phyloP scores from a whole-genome alignment of 257 asterid genomes.

The Nicotiana noctiflora region DNA sequence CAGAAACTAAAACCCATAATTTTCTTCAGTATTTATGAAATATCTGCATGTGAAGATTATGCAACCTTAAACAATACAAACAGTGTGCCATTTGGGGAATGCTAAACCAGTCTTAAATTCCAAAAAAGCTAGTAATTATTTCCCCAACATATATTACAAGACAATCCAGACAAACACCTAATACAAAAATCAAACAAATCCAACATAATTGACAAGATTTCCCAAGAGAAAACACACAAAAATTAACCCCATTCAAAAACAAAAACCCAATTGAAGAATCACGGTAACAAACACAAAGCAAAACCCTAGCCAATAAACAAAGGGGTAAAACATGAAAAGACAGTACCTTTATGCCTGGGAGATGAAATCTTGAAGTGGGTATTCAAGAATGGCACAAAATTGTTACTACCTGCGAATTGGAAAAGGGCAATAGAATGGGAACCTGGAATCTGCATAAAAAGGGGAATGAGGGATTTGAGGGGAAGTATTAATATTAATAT shows the following conservation, averaged over 20 bases:
- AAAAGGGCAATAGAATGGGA: neutral
- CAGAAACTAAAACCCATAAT: neutral
- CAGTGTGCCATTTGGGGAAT: slow-evolving; percentile 2
- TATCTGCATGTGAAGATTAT: neutral
- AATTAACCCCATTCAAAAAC: neutral
- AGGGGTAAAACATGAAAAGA: neutral
- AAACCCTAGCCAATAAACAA: neutral
- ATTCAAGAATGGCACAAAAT: neutral
- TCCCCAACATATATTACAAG: neutral
- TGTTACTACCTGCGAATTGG: neutral
- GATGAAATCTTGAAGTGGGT: neutral
- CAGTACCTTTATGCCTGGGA: slow-evolving; percentile 10
- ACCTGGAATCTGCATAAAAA: slow-evolving; percentile 9
- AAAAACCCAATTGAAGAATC: neutral
- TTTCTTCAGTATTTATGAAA: neutral
- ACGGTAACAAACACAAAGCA: neutral
- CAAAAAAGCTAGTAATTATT: slow-evolving; percentile 1
- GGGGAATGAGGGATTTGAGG: neutral
- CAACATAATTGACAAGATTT: neutral
- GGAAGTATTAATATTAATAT: neutral
- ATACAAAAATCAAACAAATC: neutral
- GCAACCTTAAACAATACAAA: slow-evolving; percentile 5
- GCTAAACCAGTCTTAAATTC: slow-evolving; percentile 13
- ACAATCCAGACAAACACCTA: neutral
- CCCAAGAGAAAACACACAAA: neutral